A percentile compares a stretch with the other conserved stretches of the same genome.
phyloP scores from a whole-genome alignment of 306 rosid species.

The Trifolium dubium region DNA sequence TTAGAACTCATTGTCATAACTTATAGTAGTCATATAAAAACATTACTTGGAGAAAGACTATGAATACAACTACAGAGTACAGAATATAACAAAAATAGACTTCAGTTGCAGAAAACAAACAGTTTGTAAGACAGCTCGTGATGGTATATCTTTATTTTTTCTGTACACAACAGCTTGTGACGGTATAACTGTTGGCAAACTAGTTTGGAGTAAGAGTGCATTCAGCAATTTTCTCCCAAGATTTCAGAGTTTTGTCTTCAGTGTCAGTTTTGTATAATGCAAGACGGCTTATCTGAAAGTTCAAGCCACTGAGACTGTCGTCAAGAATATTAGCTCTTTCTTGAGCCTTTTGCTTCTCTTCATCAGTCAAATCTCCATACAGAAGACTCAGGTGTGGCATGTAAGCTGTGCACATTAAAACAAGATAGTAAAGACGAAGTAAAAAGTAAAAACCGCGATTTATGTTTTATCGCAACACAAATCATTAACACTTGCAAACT shows the following conservation, averaged over 20 bases:
- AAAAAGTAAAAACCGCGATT: conserved; percentile 17
- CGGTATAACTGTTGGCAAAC: conserved; percentile 5
- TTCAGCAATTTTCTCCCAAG: conserved; percentile 88
- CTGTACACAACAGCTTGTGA: conserved; percentile 20
- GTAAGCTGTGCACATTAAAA: conserved; percentile 67
- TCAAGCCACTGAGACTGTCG: conserved; percentile 54
- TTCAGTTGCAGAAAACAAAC: neutral
- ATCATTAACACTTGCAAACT: conserved; percentile 9
- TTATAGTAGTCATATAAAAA: neutral
- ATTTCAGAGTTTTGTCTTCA: conserved; percentile 66
- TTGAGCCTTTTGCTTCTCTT: conserved; percentile 72
- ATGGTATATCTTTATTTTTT: neutral
- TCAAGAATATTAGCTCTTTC: conserved; percentile 64
- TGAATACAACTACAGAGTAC: neutral
- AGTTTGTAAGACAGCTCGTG: neutral
- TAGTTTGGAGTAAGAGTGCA: conserved; percentile 58
- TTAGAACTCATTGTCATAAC: neutral
- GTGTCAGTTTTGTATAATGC: conserved; percentile 86
- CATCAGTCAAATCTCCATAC: conserved; percentile 66
- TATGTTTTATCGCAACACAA: neutral
- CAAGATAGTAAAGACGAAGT: conserved; percentile 3
- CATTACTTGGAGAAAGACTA: neutral
- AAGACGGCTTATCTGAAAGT: conserved; percentile 63
- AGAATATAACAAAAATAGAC: neutral
- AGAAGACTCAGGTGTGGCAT: conserved; percentile 88